These are phyloP conservation scores for Phellinidium pouzarii DNA, from an alignment of 1,284 basidiomycete genomes.

Conservation along the genomic window DNA sequence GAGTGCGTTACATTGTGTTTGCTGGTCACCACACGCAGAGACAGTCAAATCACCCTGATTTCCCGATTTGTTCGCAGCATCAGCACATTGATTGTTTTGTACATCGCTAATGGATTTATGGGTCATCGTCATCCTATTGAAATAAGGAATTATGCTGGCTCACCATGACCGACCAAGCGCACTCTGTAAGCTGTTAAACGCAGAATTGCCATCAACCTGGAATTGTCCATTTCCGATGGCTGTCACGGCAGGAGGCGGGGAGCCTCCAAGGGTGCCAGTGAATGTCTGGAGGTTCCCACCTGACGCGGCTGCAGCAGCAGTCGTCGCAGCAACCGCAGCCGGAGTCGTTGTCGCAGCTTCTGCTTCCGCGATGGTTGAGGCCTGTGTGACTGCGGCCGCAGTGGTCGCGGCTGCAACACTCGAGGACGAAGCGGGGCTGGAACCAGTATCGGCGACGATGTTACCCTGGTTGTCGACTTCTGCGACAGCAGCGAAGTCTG, in stretches of 20 bases:
- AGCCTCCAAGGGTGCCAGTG: constrained; percentile 44
- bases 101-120: constrained; percentile 32
- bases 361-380: no score
- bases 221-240: constrained; percentile 40
- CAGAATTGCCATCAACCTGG: constrained; percentile 38
- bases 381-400: constrained; percentile 17
- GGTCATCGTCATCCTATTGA: not conserved
- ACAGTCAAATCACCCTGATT: constrained; percentile 39
- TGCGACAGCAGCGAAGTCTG: constrained; percentile 34
- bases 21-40: constrained; percentile 44
- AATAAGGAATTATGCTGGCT: not conserved
- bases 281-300: constrained; percentile 50
- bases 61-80: constrained; percentile 34
- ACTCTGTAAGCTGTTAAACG: constrained; percentile 43
- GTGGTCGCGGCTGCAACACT: constrained; percentile 17
- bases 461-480: constrained; percentile 35
- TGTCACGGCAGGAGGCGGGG: constrained; percentile 40
- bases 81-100: constrained; percentile 50
- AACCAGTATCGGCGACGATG: constrained; percentile 25
- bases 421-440: constrained; percentile 18
- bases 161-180: constrained; percentile 49
- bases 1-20: constrained; percentile 36
- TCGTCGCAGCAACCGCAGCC: constrained; percentile 17
- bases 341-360: no score
- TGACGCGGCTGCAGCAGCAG: constrained; percentile 19